Percentiles rank a stretch among this genome's conserved stretches.
phyloP scores from a whole-genome alignment of 1,139 yeast genomes.

The Torulaspora globosa region DNA sequence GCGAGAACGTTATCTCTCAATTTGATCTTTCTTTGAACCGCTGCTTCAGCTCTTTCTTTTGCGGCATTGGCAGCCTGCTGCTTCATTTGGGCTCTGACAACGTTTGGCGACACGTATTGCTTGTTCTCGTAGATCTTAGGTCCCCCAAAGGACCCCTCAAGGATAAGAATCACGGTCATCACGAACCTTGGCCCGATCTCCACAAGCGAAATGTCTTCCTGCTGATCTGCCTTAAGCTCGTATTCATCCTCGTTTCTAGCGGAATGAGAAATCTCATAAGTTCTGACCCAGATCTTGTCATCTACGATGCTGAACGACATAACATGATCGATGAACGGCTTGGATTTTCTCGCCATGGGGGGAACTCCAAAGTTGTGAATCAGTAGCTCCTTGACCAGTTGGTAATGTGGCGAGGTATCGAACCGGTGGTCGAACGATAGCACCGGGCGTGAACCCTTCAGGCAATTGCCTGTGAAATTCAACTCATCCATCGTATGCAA shows the following conservation, averaged over 20 bases:
- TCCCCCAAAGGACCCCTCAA: slow-evolving; percentile 97
- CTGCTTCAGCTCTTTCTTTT: slow-evolving; percentile 71
- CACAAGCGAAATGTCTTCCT: slow-evolving; percentile 64
- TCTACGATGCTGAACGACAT: slow-evolving; percentile 90
- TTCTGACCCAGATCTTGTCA: slow-evolving; percentile 92
- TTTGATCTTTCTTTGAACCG: slow-evolving; percentile 68
- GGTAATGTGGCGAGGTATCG: slow-evolving; percentile 60
- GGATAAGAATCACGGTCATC: slow-evolving; percentile 81
- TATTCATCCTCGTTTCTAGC: slow-evolving; percentile 49
- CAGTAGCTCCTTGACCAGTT: slow-evolving; percentile 78
- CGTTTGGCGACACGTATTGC: slow-evolving; percentile 94
- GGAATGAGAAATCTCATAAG: slow-evolving; percentile 85
- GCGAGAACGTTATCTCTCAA: slow-evolving; percentile 71
- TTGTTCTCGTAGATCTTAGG: slow-evolving; percentile 96
- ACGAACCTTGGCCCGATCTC: slow-evolving; percentile 98
- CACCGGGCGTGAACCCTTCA: slow-evolving; percentile 94
- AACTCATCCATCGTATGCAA: slow-evolving; percentile 94
- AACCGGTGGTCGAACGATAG: slow-evolving; percentile 82
- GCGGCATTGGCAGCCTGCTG: slow-evolving; percentile 81
- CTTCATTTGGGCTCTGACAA: slow-evolving; percentile 83
- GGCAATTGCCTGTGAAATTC: slow-evolving; percentile 92
- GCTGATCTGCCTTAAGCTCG: slow-evolving; percentile 39
- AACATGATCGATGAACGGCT: slow-evolving; percentile 94
- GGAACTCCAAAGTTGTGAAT: slow-evolving; percentile 93
- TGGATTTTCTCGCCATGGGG: slow-evolving; percentile 86